Percentiles rank a stretch among this genome's conserved stretches.
Evolutionary conservation across 768 basidiomycete species (phyloP).

Genomic region (Scleroderma citrinum): DNA sequence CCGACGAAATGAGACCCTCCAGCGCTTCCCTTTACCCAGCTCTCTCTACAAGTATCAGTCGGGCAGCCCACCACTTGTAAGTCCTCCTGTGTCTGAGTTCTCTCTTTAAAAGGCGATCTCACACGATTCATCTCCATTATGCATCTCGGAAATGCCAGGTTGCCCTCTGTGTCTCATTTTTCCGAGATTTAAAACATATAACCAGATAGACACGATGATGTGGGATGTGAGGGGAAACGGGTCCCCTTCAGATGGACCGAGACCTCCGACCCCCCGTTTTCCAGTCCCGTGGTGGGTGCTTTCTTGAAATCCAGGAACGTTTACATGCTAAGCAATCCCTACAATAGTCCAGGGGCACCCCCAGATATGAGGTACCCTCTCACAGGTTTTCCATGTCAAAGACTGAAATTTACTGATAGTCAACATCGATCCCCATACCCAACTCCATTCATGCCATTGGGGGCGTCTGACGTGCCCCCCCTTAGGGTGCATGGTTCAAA

Average conservation of each 20-base stretch:
- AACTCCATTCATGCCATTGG: constrained; percentile 14
- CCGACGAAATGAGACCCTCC: constrained; percentile 17
- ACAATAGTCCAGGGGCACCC: constrained; percentile 7
- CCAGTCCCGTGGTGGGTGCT: constrained; percentile 15
- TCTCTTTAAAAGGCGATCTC: constrained; percentile 20
- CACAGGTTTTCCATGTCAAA: neutral
- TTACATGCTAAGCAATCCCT: neutral
- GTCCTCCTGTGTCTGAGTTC: constrained; percentile 4
- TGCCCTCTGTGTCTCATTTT: constrained; percentile 26
- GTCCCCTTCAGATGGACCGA: constrained; percentile 7
- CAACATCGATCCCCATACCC: constrained; percentile 10
- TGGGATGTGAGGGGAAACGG: constrained; percentile 22
- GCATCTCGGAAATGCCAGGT: constrained; percentile 21
- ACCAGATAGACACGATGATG: constrained; percentile 24
- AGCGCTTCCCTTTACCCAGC: constrained; percentile 12
- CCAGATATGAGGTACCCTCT: constrained; percentile 10
- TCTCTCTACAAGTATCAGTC: constrained; percentile 22
- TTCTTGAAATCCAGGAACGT: neutral
- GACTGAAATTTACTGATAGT: constrained; percentile 8
- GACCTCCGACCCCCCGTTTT: constrained; percentile 10
- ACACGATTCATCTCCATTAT: constrained; percentile 2
- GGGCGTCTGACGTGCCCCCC: constrained; percentile 14
- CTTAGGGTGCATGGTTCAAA: constrained; percentile 13
- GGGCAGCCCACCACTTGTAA: constrained; percentile 16
- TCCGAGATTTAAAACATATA: constrained; percentile 30